Conservation (phyloP, 2,329 filamentous ascomycete species). For the Ilyonectria sp. region DNA sequence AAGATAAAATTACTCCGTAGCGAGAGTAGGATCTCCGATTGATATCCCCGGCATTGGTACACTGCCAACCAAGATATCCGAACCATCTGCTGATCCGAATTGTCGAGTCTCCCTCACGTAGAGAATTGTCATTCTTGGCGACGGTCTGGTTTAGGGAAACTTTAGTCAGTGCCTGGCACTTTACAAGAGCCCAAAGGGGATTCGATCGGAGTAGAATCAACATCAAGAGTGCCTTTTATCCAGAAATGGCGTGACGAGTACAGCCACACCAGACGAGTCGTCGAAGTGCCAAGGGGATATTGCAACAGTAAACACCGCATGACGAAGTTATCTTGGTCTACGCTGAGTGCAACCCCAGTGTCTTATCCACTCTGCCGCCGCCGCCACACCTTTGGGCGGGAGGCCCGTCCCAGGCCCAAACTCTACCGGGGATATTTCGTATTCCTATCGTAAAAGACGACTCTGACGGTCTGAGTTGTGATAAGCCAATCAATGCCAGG, state of each 20-base stretch:
- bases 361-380: not conserved
- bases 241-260: not conserved
- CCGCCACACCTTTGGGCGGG: slow-evolving; percentile 4
- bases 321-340: not conserved
- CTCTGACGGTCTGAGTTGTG: slow-evolving; percentile 15
- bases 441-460: slow-evolving; percentile 20
- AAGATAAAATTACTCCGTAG: not conserved
- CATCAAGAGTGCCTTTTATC: too few species aligned
- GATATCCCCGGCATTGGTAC: not conserved
- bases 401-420: slow-evolving; percentile 1
- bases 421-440: slow-evolving; percentile 16
- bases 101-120: not conserved
- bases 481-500: slow-evolving; percentile 12
- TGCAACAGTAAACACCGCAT: not conserved
- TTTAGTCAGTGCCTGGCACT: too few species aligned
- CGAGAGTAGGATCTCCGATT: not conserved
- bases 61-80: not conserved
- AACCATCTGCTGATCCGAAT: not conserved
- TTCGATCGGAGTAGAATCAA: too few species aligned
- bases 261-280: not conserved
- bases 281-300: not conserved
- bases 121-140: not conserved
- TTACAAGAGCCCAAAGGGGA: too few species aligned
- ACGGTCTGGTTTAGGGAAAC: too few species aligned
- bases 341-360: not conserved